Base-by-base conservation (phyloP, 2,329 filamentous ascomycete species). In the Stagonosporopsis tanaceti region DNA sequence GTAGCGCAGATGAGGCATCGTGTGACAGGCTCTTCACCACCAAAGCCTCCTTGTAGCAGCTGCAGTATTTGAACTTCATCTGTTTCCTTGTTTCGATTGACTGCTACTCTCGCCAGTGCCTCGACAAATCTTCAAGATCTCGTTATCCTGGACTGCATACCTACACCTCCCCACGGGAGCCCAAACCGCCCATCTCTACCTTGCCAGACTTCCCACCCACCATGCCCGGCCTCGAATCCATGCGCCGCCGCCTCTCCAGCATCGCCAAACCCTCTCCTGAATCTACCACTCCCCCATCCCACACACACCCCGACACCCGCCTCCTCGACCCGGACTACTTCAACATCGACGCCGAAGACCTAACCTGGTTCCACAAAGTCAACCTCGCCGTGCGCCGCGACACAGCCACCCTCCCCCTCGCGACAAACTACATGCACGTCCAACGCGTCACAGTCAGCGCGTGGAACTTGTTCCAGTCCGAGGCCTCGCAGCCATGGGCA, bases 371-470 rank as follows among this genome's bases (percentile, higher is more conserved):
- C 25, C 39, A 45, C 24, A 58, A 53, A 24, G 62, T 69, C 69
- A 79, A 82, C 39, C 30, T 55, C 11, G 58, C 57, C 6, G 62
- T 69, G 11, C 52, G 60, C n/a, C 34, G 42, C 2, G 57, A 63
- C 45, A 67, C 66, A 53, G 92, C 90, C 80, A 94, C 93, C 89
- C 81, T 92, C 77, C 92, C 96, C 76, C 85, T 87, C 44, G 94
- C 91, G 3, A 92, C 96, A 79, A 91, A 96, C 79, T 95, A 91
- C 80, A 82, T 85, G 61, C 93, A 97, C 75, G 89, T 96, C 67
- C 81, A 86, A 65, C 88, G 93, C 48, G 92, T 96, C 20, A 80
- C 92, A 28, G 80, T 82, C 14, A 82, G 93, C 24, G 86, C 91
- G 4, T 85, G 85, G 44, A 79, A 84, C 68, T 88, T 92, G 60